Conservation (phyloP, 2,329 filamentous ascomycete species). For the Pleomassaria siparia region DNA sequence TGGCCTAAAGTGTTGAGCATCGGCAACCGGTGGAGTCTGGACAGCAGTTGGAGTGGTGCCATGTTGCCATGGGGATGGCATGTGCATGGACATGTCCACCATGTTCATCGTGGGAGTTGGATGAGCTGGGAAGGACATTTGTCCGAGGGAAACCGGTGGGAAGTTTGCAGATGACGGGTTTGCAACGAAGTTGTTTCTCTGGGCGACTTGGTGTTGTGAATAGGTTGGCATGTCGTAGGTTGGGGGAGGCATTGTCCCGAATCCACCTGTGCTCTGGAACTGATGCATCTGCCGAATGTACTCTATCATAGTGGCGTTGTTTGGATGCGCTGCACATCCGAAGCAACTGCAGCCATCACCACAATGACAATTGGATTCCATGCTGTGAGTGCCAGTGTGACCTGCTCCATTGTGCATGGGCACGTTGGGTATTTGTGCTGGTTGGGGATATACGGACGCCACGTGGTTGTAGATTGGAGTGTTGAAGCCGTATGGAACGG, state of each 20-base stretch:
- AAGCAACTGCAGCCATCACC: slow-evolving; percentile 68
- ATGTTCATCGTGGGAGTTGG: slow-evolving; percentile 21
- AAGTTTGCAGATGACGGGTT: slow-evolving; percentile 20
- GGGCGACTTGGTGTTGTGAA: slow-evolving; percentile 30
- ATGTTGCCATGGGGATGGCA: slow-evolving; percentile 29
- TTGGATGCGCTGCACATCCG: slow-evolving; percentile 68
- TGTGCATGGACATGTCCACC: slow-evolving; percentile 14
- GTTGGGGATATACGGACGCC: slow-evolving; percentile 32
- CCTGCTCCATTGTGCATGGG: slow-evolving; percentile 14
- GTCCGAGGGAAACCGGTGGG: slow-evolving; percentile 17
- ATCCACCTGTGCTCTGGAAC: slow-evolving; percentile 37
- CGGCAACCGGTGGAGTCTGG: slow-evolving; percentile 13
- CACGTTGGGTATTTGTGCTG: slow-evolving; percentile 36
- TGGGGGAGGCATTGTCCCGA: slow-evolving; percentile 32
- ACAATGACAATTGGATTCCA: slow-evolving; percentile 59
- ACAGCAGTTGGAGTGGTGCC: slow-evolving; percentile 8
- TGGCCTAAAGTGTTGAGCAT: slow-evolving; percentile 18
- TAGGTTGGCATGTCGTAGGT: slow-evolving; percentile 40
- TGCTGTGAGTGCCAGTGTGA: slow-evolving; percentile 40
- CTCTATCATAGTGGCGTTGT: slow-evolving; percentile 63
- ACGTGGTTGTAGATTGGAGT: slow-evolving; percentile 39
- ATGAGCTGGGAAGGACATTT: slow-evolving; percentile 25
- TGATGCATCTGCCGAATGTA: slow-evolving; percentile 49
- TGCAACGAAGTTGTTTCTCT: slow-evolving; percentile 16
- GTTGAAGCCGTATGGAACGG: slow-evolving; percentile 31